phyloP scores from a whole-genome alignment of 805 yeast genomes.

The Alloascoidea hylecoeti region DNA sequence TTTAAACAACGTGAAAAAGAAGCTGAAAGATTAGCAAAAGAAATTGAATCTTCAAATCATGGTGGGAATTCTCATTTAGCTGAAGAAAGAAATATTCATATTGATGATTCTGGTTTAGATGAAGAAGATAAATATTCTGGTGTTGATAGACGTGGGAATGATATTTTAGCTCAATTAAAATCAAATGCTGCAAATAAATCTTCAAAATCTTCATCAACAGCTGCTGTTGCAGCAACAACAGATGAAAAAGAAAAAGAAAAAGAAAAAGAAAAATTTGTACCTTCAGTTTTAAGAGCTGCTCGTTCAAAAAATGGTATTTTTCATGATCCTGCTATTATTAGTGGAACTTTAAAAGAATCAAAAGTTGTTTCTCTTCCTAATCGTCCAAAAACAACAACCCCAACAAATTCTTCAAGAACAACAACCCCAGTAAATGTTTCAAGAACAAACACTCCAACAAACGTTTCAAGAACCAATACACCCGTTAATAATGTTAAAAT shows the following conservation, averaged over 20 bases:
- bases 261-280: not conserved
- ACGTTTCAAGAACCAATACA: no score
- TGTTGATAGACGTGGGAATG: slow-evolving; percentile 37
- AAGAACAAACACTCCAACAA: no score
- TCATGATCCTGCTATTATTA: not conserved
- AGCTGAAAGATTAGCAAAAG: slow-evolving; percentile 73
- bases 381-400: no score
- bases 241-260: no score
- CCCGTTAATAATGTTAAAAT: no score
- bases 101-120: slow-evolving; percentile 79
- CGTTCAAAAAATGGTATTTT: not conserved
- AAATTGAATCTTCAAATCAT: slow-evolving; percentile 55
- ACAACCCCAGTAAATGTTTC: no score
- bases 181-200: not conserved
- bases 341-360: no score
- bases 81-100: slow-evolving; percentile 70
- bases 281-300: not conserved
- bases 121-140: slow-evolving; percentile 97
- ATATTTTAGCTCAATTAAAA: not conserved
- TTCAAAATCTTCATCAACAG: no score
- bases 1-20: slow-evolving; percentile 45
- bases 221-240: not conserved
- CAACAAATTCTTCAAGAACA: no score
- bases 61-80: slow-evolving; percentile 71
- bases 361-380: no score